These are phyloP conservation scores for Breynia disticha DNA, from an alignment of 441 rosid genomes.

Conservation along the genomic window DNA sequence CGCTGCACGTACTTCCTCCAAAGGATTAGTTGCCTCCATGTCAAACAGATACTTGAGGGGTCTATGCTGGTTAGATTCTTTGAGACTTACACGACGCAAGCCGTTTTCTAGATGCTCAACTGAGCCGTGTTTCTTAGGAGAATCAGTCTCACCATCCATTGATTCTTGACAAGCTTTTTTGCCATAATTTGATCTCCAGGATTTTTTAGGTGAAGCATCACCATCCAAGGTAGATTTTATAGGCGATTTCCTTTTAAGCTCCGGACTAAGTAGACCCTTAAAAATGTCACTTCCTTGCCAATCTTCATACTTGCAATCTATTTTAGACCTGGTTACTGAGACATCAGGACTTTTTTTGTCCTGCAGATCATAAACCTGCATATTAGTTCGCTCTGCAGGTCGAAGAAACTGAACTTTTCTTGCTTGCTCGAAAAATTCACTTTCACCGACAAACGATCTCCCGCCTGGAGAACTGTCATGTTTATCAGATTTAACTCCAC, in stretches of 20 bases:
- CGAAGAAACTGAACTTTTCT: no score
- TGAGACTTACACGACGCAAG: no score
- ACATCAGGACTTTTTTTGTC: not conserved
- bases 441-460: not conserved
- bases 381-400: not conserved
- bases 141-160: not conserved
- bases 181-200: not conserved
- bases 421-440: no score
- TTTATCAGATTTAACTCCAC: not conserved
- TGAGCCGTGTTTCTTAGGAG: not conserved
- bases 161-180: not conserved
- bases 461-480: not conserved
- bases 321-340: not conserved
- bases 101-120: no score
- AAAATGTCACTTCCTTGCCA: not conserved
- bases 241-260: not conserved
- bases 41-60: no score
- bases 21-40: no score
- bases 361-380: slow-evolving; percentile 4
- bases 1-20: no score
- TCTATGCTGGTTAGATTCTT: no score
- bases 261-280: not conserved
- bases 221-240: not conserved
- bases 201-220: not conserved
- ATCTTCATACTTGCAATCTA: slow-evolving; percentile 8